Percentiles rank a stretch among this genome's conserved stretches.
These are phyloP conservation scores for Pseudozyma tsukubaensis DNA, from an alignment of 1,284 basidiomycete genomes.

Conservation along the genomic window DNA sequence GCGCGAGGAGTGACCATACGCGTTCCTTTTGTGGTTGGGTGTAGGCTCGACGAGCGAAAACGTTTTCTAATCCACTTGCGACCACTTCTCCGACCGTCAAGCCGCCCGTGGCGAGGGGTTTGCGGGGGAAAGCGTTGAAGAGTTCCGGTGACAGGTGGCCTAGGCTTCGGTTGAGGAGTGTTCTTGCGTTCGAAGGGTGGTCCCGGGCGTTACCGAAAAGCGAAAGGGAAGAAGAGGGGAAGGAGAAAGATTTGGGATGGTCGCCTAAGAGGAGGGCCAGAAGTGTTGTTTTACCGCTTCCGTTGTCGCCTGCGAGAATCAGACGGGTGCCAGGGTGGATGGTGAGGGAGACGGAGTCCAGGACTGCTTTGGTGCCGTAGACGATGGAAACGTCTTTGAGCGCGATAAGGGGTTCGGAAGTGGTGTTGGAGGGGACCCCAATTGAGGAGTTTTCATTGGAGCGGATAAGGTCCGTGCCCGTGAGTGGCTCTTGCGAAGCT, in stretches of 20 bases:
- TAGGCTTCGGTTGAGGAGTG: slow-evolving; percentile 45
- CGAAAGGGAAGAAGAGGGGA: slow-evolving; percentile 66
- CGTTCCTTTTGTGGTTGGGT: slow-evolving; percentile 26
- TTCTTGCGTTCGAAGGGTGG: slow-evolving; percentile 56
- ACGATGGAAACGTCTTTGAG: slow-evolving; percentile 78
- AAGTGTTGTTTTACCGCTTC: slow-evolving; percentile 92
- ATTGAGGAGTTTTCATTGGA: slow-evolving; percentile 14
- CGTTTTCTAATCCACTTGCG: slow-evolving; percentile 60
- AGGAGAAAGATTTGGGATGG: slow-evolving; percentile 88
- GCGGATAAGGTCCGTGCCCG: slow-evolving; percentile 24
- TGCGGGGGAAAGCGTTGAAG: slow-evolving; percentile 83
- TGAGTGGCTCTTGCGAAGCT: not conserved
- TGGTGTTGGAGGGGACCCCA: slow-evolving; percentile 28
- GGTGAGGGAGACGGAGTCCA: slow-evolving; percentile 51
- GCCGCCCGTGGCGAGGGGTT: slow-evolving; percentile 49
- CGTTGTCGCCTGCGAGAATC: slow-evolving; percentile 69
- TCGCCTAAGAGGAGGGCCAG: slow-evolving; percentile 91
- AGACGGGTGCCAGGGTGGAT: slow-evolving; percentile 47
- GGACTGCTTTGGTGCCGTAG: slow-evolving; percentile 77
- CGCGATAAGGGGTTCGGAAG: slow-evolving; percentile 73
- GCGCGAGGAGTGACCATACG: slow-evolving; percentile 27
- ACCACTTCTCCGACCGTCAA: slow-evolving; percentile 59
- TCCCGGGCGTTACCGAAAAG: slow-evolving; percentile 59
- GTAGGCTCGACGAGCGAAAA: slow-evolving; percentile 50
- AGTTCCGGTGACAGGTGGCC: slow-evolving; percentile 91